phyloP scores from a whole-genome alignment of 2,329 filamentous ascomycete genomes.

The Cadophora luteo-olivacea region DNA sequence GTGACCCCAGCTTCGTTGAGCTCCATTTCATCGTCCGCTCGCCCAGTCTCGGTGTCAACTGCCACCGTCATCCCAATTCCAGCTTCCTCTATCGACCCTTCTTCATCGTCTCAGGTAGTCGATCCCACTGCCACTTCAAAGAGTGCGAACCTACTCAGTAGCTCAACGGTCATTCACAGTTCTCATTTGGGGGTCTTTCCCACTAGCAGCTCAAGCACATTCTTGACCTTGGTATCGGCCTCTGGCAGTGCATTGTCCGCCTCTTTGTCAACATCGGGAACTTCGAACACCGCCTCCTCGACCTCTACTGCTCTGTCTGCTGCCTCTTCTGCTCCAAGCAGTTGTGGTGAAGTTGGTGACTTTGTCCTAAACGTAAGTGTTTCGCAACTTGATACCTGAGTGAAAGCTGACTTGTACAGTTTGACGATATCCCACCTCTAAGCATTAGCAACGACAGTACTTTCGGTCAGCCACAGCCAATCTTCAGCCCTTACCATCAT shows the following conservation, averaged over 20 bases:
- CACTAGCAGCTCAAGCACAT: background rate
- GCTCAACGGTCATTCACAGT: slow-evolving; percentile 1
- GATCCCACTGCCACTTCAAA: background rate
- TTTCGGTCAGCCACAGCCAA: slow-evolving; percentile 33
- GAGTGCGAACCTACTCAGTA: background rate
- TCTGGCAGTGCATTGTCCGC: background rate
- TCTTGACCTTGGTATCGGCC: background rate
- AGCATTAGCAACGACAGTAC: slow-evolving; percentile 34
- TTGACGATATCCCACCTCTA: slow-evolving; percentile 43
- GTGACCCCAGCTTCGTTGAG: background rate
- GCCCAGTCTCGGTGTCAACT: background rate
- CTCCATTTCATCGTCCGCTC: slow-evolving; percentile 1
- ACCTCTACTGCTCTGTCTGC: slow-evolving; percentile 1
- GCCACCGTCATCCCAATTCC: slow-evolving; percentile 1
- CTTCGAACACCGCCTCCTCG: background rate
- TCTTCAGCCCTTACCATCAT: slow-evolving; percentile 45
- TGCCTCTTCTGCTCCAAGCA: slow-evolving; percentile 25
- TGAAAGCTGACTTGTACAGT: slow-evolving; percentile 29
- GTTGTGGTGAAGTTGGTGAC: slow-evolving; percentile 40
- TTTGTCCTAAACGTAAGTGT: slow-evolving; percentile 41
- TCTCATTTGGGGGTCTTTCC: slow-evolving; percentile 10
- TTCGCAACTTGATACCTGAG: background rate
- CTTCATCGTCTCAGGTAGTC: background rate
- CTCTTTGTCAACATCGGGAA: background rate
- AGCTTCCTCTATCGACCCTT: background rate